These are phyloP conservation scores for Hura crepitans DNA, from an alignment of 441 rosid species.

Conservation along the genomic window DNA sequence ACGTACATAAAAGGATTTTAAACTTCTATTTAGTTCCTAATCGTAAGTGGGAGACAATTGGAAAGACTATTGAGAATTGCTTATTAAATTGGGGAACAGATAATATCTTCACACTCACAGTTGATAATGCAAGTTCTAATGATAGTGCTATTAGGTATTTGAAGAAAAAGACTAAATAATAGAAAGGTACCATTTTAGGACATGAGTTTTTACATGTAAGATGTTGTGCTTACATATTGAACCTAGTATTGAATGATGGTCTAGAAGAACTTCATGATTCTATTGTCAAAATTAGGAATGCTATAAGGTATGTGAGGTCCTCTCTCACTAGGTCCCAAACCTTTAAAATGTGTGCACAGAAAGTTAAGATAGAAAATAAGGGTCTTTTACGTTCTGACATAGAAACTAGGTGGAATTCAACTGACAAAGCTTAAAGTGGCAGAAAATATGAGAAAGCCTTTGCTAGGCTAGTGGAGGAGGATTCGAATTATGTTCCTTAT, in stretches of 20 bases:
- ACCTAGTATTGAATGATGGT: neutral
- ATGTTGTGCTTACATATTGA: neutral
- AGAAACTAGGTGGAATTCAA: constrained; percentile 17
- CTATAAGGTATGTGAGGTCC: neutral
- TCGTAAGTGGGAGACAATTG: neutral
- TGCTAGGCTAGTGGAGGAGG: neutral
- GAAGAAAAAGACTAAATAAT: neutral
- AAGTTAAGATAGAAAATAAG: neutral
- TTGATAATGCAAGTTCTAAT: neutral
- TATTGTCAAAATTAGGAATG: neutral
- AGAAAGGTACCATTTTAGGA: neutral
- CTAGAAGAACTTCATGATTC: neutral
- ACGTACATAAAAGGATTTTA: neutral
- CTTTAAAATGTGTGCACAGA: neutral
- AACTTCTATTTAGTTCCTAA: neutral
- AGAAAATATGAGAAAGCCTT: constrained; percentile 7
- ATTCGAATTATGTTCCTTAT: neutral
- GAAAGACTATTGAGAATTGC: neutral
- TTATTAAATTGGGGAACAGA: neutral
- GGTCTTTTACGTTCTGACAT: neutral
- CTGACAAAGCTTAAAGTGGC: neutral
- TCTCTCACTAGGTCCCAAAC: neutral
- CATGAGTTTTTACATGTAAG: neutral
- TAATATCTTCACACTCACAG: neutral
- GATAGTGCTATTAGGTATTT: neutral